Evolutionary conservation across 2,329 filamentous ascomycete species (phyloP), one percentile per base, ranked within the genome.

Genomic region (Fusarium algeriense): DNA sequence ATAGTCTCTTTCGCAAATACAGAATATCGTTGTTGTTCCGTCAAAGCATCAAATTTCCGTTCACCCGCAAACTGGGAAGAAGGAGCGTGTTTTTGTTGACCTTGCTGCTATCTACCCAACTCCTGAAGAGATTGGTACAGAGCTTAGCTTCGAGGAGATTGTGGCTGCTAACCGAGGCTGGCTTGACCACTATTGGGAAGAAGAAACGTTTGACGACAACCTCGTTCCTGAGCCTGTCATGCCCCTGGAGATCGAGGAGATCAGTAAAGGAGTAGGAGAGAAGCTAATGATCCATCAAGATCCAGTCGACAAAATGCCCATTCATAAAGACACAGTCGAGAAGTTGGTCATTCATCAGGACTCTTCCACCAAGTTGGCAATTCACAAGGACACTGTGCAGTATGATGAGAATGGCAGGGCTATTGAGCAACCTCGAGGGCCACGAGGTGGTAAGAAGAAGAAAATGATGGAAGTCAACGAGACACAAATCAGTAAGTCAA

Each of bases 91-190:
- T 34, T 95, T 93, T 82, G 94, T 97, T 78, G 91, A 97, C 77
- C 85, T 98, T 55, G 90, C 94, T 79, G 90, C 91, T 35, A 87
- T 98, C 37, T 98, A 98, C 77, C 95, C 94, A 12, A 91, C 91
- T 41, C 88, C 89, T 26, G 88, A 91, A 48, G 88, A 92, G 66
- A 87, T 90, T 3, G 89, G 89, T 6, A 90, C 90, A 35, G 95
- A 98, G 80, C 87, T 93, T 68, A 95, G 93, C 77, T 97, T 98
- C 78, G 96, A 99, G 79, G 96, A 99, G 81, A 83, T 99, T 26
- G 90, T 94, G 82, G 95, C 95, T 34, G 87, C 87, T 44, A 89
- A 89, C 72, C 88, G 93, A 61, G 95, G 95, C 2, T 91, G 90
- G 84, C 81, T 92, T 37, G 83, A 88, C 69, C 84, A 84, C 48